A percentile compares a stretch with the other conserved stretches of the same genome.
Evolutionary conservation across 2,329 filamentous ascomycete species (phyloP).

Genomic region (Grosmannia penicillata): DNA sequence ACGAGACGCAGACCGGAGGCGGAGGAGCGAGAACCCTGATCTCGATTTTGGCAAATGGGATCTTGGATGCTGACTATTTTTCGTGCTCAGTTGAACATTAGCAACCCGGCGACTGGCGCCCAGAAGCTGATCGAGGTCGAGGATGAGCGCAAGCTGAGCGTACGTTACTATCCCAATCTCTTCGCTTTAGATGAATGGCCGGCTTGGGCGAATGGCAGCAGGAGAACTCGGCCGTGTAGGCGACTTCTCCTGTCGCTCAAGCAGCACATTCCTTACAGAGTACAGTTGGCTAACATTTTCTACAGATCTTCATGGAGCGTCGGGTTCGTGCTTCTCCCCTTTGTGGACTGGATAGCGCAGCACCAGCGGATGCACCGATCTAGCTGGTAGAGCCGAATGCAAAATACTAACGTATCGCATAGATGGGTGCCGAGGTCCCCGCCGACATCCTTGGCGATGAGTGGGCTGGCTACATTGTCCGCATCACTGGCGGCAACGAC

Average conservation of each 20-base stretch:
- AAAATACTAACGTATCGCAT: conserved; percentile 7
- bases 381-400: neutral
- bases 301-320: conserved; percentile 13
- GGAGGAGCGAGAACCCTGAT: too few relatives aligned
- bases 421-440: conserved; percentile 83
- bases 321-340: conserved; percentile 9
- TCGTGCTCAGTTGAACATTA: conserved; percentile 44
- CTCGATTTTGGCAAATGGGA: neutral
- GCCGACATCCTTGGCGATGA: conserved; percentile 95
- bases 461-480: conserved; percentile 99
- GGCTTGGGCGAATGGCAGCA: too few relatives aligned
- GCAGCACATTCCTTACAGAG: neutral
- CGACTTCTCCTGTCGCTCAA: too few relatives aligned
- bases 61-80: conserved; percentile 21
- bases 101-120: conserved; percentile 96
- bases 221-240: too few relatives aligned
- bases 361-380: too few relatives aligned
- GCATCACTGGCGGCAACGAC: conserved; percentile 99
- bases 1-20: too few relatives aligned
- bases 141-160: conserved; percentile 98
- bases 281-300: conserved; percentile 8
- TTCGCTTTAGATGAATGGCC: neutral
- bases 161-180: conserved; percentile 39
- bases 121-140: conserved; percentile 99
- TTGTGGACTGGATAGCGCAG: too few relatives aligned